Conservation (phyloP, 345 rosid genomes). For the Citrus sp. region DNA sequence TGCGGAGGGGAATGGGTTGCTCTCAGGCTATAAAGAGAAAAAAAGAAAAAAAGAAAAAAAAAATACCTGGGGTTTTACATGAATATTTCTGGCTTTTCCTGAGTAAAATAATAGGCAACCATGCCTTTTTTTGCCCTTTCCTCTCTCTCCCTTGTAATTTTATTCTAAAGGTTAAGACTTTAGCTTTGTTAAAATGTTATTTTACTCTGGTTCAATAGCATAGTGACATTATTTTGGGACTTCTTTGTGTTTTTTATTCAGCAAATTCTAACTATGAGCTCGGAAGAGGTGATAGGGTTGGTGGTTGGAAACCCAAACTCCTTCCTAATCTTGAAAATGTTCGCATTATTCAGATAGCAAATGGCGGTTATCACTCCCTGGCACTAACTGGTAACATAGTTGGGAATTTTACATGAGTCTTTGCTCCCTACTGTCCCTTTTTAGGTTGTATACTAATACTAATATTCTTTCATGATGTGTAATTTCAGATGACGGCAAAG, state of each 20-base stretch:
- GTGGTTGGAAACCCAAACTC: constrained; percentile 85
- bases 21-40: too few species aligned
- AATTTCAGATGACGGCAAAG: constrained; percentile 70
- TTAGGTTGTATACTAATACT: not conserved
- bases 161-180: not conserved
- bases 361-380: constrained; percentile 93
- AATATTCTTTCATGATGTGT: constrained; percentile 15
- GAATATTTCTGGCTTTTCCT: not conserved
- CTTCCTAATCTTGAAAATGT: constrained; percentile 59
- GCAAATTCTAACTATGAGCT: constrained; percentile 94
- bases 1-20: too few species aligned
- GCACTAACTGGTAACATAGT: constrained; percentile 69
- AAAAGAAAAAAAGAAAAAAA: too few species aligned
- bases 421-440: not conserved
- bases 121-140: not conserved
- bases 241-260: constrained; percentile 19
- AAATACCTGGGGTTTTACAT: not conserved
- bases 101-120: not conserved
- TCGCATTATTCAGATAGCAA: constrained; percentile 60
- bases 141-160: not conserved
- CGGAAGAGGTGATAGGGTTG: constrained; percentile 77
- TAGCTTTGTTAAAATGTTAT: not conserved
- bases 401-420: not conserved
- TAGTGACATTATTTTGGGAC: not conserved
- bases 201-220: not conserved